Evolutionary conservation across 768 basidiomycete genomes (phyloP).

Genomic region (Rhodosporidiobolus odoratus): DNA sequence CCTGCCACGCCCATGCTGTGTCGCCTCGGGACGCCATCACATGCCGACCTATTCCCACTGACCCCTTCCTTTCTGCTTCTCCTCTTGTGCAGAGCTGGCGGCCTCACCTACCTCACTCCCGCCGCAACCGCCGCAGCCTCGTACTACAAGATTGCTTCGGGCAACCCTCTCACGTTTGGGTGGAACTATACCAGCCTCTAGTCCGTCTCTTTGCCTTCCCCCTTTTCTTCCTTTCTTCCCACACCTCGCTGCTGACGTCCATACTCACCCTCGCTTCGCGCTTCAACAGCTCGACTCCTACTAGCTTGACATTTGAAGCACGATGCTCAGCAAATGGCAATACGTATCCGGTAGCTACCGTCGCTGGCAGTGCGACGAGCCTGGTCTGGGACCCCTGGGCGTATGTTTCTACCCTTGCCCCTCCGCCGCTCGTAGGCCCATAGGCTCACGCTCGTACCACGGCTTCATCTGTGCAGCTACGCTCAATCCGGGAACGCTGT

Average conservation of each 20-base stretch:
- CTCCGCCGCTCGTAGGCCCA: not conserved
- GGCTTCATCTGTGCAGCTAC: constrained; percentile 47
- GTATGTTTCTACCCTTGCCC: not conserved
- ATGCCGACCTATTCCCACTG: no score
- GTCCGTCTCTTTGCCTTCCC: constrained; percentile 38
- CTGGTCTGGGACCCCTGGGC: constrained; percentile 71
- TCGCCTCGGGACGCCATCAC: no score
- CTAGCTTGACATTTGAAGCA: constrained; percentile 71
- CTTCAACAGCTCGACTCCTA: constrained; percentile 58
- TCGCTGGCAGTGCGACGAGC: constrained; percentile 62
- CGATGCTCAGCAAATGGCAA: constrained; percentile 73
- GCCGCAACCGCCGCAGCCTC: constrained; percentile 69
- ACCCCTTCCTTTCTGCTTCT: constrained; percentile 17
- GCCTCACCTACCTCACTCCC: constrained; percentile 71
- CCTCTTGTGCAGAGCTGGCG: constrained; percentile 47
- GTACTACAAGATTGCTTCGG: constrained; percentile 78
- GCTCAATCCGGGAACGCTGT: constrained; percentile 59
- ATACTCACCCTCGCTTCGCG: not conserved
- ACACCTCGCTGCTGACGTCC: not conserved
- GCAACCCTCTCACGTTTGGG: constrained; percentile 72
- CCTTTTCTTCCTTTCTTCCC: not conserved
- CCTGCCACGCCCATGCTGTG: no score
- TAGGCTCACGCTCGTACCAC: not conserved
- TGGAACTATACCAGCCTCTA: constrained; percentile 81
- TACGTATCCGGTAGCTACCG: constrained; percentile 79